phyloP scores from a whole-genome alignment of 495 filamentous ascomycete genomes.

The Aspergillus bertholletiae region DNA sequence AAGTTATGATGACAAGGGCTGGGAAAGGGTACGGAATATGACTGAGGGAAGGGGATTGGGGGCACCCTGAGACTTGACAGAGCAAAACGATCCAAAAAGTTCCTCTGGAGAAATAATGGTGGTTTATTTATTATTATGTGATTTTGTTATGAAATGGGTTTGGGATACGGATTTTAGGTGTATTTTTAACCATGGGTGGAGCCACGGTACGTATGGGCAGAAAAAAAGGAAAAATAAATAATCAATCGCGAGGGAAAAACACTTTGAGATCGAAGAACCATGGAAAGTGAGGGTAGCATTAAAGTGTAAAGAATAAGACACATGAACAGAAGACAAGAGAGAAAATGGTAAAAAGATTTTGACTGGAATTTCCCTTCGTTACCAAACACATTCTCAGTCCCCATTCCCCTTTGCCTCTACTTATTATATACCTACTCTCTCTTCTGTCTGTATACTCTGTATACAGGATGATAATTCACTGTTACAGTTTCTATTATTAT shows the following conservation, averaged over 20 bases:
- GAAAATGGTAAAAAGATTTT: neutral
- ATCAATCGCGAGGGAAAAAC: neutral
- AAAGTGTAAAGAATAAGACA: neutral
- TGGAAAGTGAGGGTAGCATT: neutral
- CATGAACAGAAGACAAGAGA: neutral
- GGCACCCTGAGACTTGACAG: neutral
- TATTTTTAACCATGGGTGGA: constrained; percentile 4
- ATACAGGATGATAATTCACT: neutral
- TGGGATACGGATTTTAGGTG: neutral
- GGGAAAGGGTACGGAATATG: constrained; percentile 12
- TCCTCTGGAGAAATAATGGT: neutral
- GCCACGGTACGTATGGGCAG: neutral
- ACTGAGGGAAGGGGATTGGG: neutral
- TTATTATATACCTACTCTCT: neutral
- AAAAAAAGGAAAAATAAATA: neutral
- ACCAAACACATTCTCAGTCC: neutral
- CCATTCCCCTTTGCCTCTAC: neutral
- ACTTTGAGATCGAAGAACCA: neutral
- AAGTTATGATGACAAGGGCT: constrained; percentile 8
- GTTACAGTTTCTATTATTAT: neutral
- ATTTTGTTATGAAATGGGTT: constrained; percentile 1
- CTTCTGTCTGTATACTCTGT: constrained; percentile 7
- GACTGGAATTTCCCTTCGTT: neutral
- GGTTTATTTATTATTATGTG: constrained; percentile 1
- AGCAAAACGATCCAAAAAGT: neutral